These are phyloP conservation scores for Cucurbita moschata DNA, from an alignment of 306 rosid species.

Conservation along the genomic window DNA sequence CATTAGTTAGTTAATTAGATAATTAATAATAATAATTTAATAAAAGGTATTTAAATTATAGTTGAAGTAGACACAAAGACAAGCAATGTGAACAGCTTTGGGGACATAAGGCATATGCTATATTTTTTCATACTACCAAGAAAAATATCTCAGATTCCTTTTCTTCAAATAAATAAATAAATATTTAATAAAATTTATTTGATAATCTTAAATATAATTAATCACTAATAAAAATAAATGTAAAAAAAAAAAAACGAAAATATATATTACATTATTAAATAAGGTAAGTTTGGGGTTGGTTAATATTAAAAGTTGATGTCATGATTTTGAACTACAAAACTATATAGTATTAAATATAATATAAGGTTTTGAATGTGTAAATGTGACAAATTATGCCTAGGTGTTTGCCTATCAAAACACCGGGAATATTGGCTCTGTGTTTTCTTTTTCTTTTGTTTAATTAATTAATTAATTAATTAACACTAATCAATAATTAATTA, in stretches of 20 bases:
- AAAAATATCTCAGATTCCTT: slow-evolving; percentile 39
- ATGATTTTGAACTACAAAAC: slow-evolving; percentile 19
- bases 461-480: background rate
- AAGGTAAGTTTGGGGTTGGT: background rate
- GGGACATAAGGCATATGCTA: slow-evolving; percentile 45
- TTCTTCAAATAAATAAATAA: background rate
- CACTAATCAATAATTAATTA: background rate
- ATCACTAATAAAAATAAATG: too few relatives aligned
- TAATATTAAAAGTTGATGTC: background rate
- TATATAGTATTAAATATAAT: slow-evolving; percentile 1
- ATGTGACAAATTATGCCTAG: slow-evolving; percentile 58
- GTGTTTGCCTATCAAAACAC: slow-evolving; percentile 65
- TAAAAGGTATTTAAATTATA: background rate
- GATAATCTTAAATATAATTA: too few relatives aligned
- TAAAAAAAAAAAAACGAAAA: too few relatives aligned
- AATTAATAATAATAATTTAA: slow-evolving; percentile 6
- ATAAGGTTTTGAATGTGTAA: slow-evolving; percentile 32
- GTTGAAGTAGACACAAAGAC: slow-evolving; percentile 14
- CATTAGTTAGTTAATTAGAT: background rate
- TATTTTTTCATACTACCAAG: slow-evolving; percentile 30
- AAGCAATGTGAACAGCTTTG: slow-evolving; percentile 35
- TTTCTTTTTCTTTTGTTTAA: slow-evolving; percentile 3
- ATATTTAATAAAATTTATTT: too few relatives aligned
- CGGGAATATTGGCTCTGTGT: slow-evolving; percentile 68
- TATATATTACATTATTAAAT: too few relatives aligned